Conservation (phyloP, 2,329 filamentous ascomycete genomes). For the Akanthomyces dipterigenus region DNA sequence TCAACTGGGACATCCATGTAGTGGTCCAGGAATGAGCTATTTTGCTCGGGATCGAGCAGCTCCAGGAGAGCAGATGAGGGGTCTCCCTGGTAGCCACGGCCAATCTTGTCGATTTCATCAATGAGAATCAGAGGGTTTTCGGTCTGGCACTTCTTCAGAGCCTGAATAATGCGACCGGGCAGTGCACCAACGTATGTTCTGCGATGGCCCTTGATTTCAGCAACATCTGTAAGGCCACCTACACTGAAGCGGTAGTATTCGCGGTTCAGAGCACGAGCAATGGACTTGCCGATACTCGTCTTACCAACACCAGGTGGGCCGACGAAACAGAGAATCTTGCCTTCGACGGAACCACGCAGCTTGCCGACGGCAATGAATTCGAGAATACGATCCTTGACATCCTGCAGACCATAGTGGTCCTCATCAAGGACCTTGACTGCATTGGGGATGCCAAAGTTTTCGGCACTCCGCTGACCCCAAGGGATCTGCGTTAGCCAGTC, state of each 20-base stretch:
- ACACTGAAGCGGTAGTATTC: conserved; percentile 99
- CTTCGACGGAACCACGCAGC: conserved; percentile 91
- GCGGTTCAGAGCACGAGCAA: conserved; percentile 86
- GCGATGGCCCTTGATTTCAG: conserved; percentile 96
- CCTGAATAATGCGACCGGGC: conserved; percentile 94
- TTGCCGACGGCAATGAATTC: conserved; percentile 99
- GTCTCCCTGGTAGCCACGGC: conserved; percentile 91
- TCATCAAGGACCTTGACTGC: conserved; percentile 88
- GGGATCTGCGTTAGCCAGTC: conserved; percentile 99
- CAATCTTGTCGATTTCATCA: conserved; percentile 97
- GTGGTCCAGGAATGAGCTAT: conserved; percentile 93
- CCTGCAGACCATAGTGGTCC: conserved; percentile 93
- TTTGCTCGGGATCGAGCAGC: conserved; percentile 92
- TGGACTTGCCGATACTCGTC: conserved; percentile 97
- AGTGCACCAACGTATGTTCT: conserved; percentile 94
- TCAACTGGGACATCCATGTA: conserved; percentile 99
- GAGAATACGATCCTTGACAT: conserved; percentile 96
- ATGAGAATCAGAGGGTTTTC: conserved; percentile 96
- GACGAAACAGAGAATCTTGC: conserved; percentile 97
- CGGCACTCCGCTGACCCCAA: conserved; percentile 89
- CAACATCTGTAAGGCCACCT: conserved; percentile 91
- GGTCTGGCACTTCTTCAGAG: conserved; percentile 96
- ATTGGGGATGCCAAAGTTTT: conserved; percentile 94
- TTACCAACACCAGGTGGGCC: conserved; percentile 96
- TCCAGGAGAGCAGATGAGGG: conserved; percentile 91